Base-by-base conservation (phyloP, 2,329 filamentous ascomycete genomes). In the Curvularia verruculosa region DNA sequence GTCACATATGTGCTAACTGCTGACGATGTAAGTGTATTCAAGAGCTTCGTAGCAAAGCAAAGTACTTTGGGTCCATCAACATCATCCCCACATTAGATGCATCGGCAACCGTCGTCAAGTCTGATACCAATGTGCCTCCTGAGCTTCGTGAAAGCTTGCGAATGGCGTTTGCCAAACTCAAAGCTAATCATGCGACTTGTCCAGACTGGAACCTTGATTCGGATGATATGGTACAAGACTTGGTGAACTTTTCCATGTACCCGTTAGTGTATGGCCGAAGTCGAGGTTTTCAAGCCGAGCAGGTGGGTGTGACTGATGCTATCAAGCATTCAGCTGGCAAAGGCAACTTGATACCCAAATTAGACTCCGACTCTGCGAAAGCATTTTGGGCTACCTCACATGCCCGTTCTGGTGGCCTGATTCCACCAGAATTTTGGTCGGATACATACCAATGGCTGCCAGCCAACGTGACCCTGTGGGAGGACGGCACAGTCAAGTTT, bases 191-290 rank as follows among this genome's bases (percentile, higher is more conserved):
- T 21, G 45, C 41, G 13, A 8, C 39, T 3, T 52, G 49, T 13
- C 80, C 82, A 0, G 80, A 83, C 6, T 90, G 83, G 81, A 85
- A 89, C 70, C 87, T 87, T 0, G 77, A 81, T 2, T 85, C 83
- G 0, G 76, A 85, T 29, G 71, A 77, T 0, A 81, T 80, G 57
- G 85, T 90, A 1, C 80, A 87, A 0, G 83, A 90, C 66, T 75
- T 89, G 1, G 80, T 89, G 5, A 82, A 89, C 61, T 86, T 87
- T 1, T 89, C 85, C 0, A 76, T 89, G 6, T 89, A 82, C 61
- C 86, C 87, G 0, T 71, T 89, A 0, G 68, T 85, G 1, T 86
- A 85, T 61, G 84, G 83, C 0, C 71, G 73, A 13, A 80, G 79
- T 2, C 76, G 77, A 3, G 76, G 79, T 3, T 62, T 85, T 21